Evolutionary conservation across 129 eudicot genomes (phyloP), one percentile per base, ranked within the genome.

Genomic region (Arctium minus): DNA sequence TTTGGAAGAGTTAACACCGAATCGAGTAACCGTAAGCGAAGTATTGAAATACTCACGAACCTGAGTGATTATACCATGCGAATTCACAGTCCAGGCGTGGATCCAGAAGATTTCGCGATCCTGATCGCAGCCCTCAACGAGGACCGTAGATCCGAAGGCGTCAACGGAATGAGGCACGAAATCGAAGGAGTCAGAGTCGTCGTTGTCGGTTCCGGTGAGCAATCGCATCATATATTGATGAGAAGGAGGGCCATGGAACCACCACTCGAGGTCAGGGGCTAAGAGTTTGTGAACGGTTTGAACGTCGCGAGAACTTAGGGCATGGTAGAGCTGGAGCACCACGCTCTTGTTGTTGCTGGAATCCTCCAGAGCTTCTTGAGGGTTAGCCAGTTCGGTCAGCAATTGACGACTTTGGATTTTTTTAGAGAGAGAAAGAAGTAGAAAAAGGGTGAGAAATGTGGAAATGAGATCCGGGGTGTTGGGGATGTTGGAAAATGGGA

Each of bases 181-280:
- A 0, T 38, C 5, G 85, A 96, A 93, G 12, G 84, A 65, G 29
- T 85, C 65, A 0, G 80, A 2, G 9, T 85, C 78, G 67, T 83
- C 37, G 73, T 75, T 40, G 30, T 76, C 85, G 5, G 89, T 83
- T 6, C 99, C 99, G 72, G 98, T 96, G 86, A 96, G 97, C 79
- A 96, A 83, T 80, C 88, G 98, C 99, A 93, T 96, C 95, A 96
- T 88, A 89, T 85, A 96, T 80, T 93, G 99, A 89, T 96, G 97
- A 13, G 97, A 77, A 7, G 98, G 99, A 7, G 99, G 99, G 86
- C 99, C 99, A 88, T 96, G 99, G 92, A 96, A 96, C 98, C 99
- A 96, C 98, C 98, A 93, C 93, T 96, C 99, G 80, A 96, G 97
- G 87, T 96, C 98, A 29, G 97, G 80, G 44, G 98, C 97, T 32